phyloP scores from a whole-genome alignment of 495 filamentous ascomycete species.

The Xylaria intraflava region DNA sequence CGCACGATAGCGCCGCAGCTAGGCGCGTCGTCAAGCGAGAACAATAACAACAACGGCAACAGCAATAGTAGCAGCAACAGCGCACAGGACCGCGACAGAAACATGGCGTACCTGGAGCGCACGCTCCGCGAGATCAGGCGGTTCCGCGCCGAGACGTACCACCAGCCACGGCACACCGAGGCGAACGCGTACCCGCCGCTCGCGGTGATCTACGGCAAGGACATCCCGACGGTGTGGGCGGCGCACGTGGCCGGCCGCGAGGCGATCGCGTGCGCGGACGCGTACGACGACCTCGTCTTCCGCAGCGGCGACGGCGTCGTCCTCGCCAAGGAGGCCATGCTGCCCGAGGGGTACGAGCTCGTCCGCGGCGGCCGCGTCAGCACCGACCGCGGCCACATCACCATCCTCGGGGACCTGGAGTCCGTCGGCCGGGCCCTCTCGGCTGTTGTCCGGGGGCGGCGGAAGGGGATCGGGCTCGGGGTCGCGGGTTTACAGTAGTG shows the following conservation, averaged over 20 bases:
- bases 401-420: slow-evolving; percentile 76
- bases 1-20: slow-evolving; percentile 44
- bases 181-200: slow-evolving; percentile 72
- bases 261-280: slow-evolving; percentile 66
- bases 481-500: too few relatives aligned
- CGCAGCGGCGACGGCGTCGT: slow-evolving; percentile 86
- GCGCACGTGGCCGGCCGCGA: slow-evolving; percentile 58
- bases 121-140: slow-evolving; percentile 61
- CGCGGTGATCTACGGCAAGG: slow-evolving; percentile 83
- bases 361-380: slow-evolving; percentile 65
- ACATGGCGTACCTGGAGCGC: slow-evolving; percentile 67
- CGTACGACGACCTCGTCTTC: slow-evolving; percentile 84
- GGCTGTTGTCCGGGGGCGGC: slow-evolving; percentile 59
- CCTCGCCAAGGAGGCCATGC: slow-evolving; percentile 76
- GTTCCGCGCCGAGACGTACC: slow-evolving; percentile 69
- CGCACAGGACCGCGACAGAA: slow-evolving; percentile 20
- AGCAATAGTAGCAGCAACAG: too few relatives aligned
- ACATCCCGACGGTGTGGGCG: slow-evolving; percentile 75
- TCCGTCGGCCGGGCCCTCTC: slow-evolving; percentile 68
- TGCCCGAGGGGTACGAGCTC: slow-evolving; percentile 70
- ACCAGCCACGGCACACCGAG: slow-evolving; percentile 50
- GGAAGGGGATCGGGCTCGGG: slow-evolving; percentile 63
- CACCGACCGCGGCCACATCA: slow-evolving; percentile 80
- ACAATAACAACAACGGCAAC: too few relatives aligned
- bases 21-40: slow-evolving; percentile 32